phyloP scores from a whole-genome alignment of 148 eudicot genomes.

The Amaranthus cruentus region DNA sequence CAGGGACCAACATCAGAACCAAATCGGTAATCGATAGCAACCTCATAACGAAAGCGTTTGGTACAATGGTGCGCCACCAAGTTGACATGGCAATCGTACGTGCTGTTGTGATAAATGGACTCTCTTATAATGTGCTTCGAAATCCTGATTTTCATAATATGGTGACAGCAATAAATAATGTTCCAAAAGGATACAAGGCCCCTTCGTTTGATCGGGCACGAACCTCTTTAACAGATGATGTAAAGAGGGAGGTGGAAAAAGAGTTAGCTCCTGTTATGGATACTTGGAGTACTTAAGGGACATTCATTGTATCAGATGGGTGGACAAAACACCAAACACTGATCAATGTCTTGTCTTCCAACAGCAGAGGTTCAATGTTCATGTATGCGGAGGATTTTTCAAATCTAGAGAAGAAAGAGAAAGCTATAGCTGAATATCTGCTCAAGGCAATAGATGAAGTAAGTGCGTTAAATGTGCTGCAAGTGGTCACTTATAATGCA shows the following conservation, averaged over 20 bases:
- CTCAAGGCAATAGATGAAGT: constrained; percentile 15
- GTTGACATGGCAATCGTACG: not conserved
- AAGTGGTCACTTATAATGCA: constrained; percentile 26
- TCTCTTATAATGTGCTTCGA: constrained; percentile 20
- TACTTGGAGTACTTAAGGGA: constrained; percentile 8
- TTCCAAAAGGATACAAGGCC: constrained; percentile 20
- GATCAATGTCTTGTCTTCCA: constrained; percentile 16
- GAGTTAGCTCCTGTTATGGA: constrained; percentile 7
- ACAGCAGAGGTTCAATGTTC: constrained; percentile 16
- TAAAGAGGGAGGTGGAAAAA: constrained; percentile 1
- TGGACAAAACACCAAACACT: constrained; percentile 17
- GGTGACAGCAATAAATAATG: not conserved
- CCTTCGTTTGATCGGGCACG: constrained; percentile 16
- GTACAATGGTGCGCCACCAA: too few species aligned
- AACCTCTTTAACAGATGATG: constrained; percentile 15
- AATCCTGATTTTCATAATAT: constrained; percentile 8
- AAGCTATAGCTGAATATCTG: constrained; percentile 2
- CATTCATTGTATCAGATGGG: constrained; percentile 21
- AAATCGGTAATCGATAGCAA: not conserved
- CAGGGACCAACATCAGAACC: not conserved
- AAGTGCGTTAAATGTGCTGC: constrained; percentile 15
- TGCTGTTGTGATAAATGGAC: constrained; percentile 1
- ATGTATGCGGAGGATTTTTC: constrained; percentile 10
- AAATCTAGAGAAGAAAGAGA: constrained; percentile 10
- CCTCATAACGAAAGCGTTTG: not conserved